Conservation (phyloP, 2,329 filamentous ascomycete genomes). For the Paracamarosporium sp. region DNA sequence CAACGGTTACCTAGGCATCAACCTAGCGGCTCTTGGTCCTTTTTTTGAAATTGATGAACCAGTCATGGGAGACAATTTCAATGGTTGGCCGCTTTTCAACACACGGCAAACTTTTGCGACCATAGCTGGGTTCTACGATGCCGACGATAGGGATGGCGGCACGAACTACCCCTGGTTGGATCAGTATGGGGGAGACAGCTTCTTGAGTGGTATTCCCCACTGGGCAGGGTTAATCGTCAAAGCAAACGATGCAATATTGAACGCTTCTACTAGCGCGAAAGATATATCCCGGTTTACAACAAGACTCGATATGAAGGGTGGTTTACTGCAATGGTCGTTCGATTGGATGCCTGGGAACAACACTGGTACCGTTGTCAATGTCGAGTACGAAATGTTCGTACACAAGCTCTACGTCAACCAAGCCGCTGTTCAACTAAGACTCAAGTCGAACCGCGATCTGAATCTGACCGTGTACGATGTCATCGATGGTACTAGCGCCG, state of each 20-base stretch:
- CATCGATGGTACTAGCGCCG: constrained; percentile 72
- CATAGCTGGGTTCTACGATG: constrained; percentile 71
- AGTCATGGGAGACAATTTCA: constrained; percentile 61
- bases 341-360: constrained; percentile 65
- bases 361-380: constrained; percentile 56
- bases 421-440: constrained; percentile 65
- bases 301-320: constrained; percentile 68
- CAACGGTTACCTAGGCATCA: constrained; percentile 71
- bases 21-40: constrained; percentile 67
- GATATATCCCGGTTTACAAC: constrained; percentile 68
- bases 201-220: constrained; percentile 75
- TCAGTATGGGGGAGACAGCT: constrained; percentile 73
- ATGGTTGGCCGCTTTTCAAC: constrained; percentile 72
- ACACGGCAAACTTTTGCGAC: constrained; percentile 70
- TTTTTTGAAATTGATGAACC: constrained; percentile 65
- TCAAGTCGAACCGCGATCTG: constrained; percentile 61
- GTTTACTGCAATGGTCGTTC: constrained; percentile 69
- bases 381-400: constrained; percentile 71
- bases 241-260: constrained; percentile 61
- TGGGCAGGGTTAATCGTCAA: constrained; percentile 68
- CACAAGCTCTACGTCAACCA: constrained; percentile 69
- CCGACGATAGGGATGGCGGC: constrained; percentile 63
- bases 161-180: constrained; percentile 73
- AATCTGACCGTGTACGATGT: constrained; percentile 70
- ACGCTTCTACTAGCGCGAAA: constrained; percentile 64